Conservation (phyloP, 1,284 basidiomycete genomes). For the Thelephora terrestris region DNA sequence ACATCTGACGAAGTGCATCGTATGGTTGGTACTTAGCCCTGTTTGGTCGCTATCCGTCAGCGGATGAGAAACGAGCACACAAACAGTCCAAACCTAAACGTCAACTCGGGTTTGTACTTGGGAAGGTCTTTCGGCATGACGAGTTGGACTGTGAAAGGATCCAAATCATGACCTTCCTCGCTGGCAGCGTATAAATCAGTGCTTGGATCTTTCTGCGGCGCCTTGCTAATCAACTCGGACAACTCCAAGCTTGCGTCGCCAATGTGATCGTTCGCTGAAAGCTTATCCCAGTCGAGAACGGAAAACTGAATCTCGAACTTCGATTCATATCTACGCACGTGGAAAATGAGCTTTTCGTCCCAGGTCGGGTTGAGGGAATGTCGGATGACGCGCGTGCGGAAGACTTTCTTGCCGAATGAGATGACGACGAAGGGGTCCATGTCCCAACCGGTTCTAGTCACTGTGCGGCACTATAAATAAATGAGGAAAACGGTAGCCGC, state of each 20-base stretch:
- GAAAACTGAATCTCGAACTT: slow-evolving; percentile 70
- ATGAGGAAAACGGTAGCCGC: neutral
- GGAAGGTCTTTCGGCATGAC: slow-evolving; percentile 42
- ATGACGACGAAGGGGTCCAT: slow-evolving; percentile 98
- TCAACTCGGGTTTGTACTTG: slow-evolving; percentile 51
- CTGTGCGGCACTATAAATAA: slow-evolving; percentile 25
- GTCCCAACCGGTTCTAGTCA: slow-evolving; percentile 82
- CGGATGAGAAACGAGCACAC: too few relatives aligned
- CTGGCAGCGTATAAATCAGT: slow-evolving; percentile 66
- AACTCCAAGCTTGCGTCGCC: slow-evolving; percentile 70
- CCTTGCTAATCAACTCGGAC: slow-evolving; percentile 57
- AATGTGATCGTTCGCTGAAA: slow-evolving; percentile 81
- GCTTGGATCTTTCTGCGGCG: slow-evolving; percentile 60
- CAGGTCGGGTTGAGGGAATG: slow-evolving; percentile 86
- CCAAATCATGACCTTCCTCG: slow-evolving; percentile 51
- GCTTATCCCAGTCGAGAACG: slow-evolving; percentile 92
- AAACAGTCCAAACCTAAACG: slow-evolving; percentile 40
- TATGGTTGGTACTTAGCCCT: slow-evolving; percentile 95
- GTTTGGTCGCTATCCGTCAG: neutral
- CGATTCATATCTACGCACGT: slow-evolving; percentile 83
- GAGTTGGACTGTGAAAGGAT: slow-evolving; percentile 53
- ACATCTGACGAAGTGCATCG: slow-evolving; percentile 79
- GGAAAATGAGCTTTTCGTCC: slow-evolving; percentile 95
- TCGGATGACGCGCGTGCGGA: slow-evolving; percentile 84
- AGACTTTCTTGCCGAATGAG: slow-evolving; percentile 95